A percentile compares a stretch with the other conserved stretches of the same genome.
Evolutionary conservation across 2,329 filamentous ascomycete genomes (phyloP).

Genomic region (Botryosphaeria dothidea): DNA sequence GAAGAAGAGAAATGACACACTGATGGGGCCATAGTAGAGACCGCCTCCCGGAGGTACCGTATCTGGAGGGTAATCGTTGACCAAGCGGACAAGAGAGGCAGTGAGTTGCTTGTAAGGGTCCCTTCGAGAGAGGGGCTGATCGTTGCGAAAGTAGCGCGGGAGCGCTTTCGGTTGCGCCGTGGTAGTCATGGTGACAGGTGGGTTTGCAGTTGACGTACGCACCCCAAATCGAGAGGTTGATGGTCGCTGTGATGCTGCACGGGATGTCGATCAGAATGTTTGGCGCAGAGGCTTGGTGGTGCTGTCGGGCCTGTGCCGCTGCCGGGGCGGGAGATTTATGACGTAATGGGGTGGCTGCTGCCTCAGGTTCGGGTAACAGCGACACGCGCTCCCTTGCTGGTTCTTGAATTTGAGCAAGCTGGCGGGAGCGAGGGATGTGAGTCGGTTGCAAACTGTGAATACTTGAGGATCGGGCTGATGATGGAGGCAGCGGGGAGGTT

Average conservation of each 20-base stretch:
- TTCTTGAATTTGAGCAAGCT: not conserved
- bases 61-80: conserved; percentile 49
- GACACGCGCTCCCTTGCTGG: not conserved
- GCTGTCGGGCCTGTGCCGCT: conserved; percentile 8
- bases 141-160: conserved; percentile 45
- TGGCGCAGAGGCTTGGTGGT: not conserved
- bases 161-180: conserved; percentile 24
- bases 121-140: conserved; percentile 36
- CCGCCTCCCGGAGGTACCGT: conserved; percentile 48
- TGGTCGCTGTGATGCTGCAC: conserved; percentile 9
- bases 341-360: conserved; percentile 17
- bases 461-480: not conserved
- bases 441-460: not conserved
- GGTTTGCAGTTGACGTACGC: not conserved
- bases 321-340: not conserved
- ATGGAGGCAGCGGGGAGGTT: not conserved
- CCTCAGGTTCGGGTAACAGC: not conserved
- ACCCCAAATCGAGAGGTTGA: not conserved
- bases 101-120: conserved; percentile 53
- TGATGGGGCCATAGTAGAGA: conserved; percentile 52
- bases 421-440: not conserved
- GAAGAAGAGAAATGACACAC: conserved; percentile 52
- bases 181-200: conserved; percentile 5
- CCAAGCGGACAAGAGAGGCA: conserved; percentile 51
- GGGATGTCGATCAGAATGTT: conserved; percentile 16